These are phyloP conservation scores for Trichosphaerium sp. DNA, from an alignment of 78 protist genomes.

Conservation along the genomic window DNA sequence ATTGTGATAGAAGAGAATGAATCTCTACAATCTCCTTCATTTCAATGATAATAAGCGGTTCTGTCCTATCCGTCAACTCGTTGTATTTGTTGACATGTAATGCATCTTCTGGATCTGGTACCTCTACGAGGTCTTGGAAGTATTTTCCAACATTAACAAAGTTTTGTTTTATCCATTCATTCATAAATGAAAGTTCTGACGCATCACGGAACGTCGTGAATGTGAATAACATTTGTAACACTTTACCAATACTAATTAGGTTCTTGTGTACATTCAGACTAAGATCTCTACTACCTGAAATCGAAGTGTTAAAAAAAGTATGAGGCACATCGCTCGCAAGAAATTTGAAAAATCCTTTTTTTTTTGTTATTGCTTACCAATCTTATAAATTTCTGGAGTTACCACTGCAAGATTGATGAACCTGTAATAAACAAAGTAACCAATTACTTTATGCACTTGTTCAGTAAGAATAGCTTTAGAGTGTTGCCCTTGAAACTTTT, in stretches of 20 bases:
- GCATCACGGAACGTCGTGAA: conserved; percentile 51
- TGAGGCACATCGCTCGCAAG: no score
- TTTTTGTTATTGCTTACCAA: conserved; percentile 17
- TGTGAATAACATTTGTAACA: conserved; percentile 48
- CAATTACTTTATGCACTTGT: conserved; percentile 42
- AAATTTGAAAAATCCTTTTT: no score
- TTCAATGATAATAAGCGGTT: conserved; percentile 52
- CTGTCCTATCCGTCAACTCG: conserved; percentile 55
- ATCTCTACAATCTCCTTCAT: conserved; percentile 38
- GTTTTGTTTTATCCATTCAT: conserved; percentile 38
- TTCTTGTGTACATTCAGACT: conserved; percentile 37
- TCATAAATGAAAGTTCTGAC: conserved; percentile 41
- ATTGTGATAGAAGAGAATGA: conserved; percentile 31
- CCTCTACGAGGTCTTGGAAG: conserved; percentile 43
- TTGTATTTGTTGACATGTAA: conserved; percentile 61
- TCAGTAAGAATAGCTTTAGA: no score
- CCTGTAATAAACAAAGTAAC: conserved; percentile 62
- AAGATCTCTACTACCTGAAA: no score
- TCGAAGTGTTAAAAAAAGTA: no score
- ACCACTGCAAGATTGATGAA: conserved; percentile 67
- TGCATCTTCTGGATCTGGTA: conserved; percentile 55
- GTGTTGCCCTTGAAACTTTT: no score
- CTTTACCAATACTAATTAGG: conserved; percentile 46
- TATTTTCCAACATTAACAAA: conserved; percentile 39
- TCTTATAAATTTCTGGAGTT: conserved; percentile 39